Evolutionary conservation across 2,329 filamentous ascomycete genomes (phyloP).

Genomic region (Arthrobotrys sphaeroides): DNA sequence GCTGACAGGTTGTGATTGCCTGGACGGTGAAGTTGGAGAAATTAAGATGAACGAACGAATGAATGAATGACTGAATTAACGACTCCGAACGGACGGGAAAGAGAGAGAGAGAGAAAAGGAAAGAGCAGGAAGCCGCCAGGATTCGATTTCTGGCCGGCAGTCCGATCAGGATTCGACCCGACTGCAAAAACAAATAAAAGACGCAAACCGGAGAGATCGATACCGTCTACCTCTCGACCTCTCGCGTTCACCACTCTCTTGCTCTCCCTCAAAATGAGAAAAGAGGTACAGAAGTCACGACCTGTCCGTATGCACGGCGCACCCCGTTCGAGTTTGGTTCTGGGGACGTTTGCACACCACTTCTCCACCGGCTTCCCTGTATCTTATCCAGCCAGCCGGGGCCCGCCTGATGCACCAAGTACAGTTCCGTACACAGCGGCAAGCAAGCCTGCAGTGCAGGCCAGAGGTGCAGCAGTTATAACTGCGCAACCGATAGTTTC

Average conservation of each 20-base stretch:
- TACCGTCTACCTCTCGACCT: background rate
- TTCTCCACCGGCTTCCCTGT: conserved; percentile 31
- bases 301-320: conserved; percentile 16
- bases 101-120: conserved; percentile 6
- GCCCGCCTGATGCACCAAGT: conserved; percentile 36
- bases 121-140: conserved; percentile 23
- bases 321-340: conserved; percentile 24
- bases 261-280: background rate
- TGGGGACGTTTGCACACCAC: conserved; percentile 47
- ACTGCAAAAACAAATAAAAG: no score
- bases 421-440: conserved; percentile 32
- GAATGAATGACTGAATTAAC: background rate
- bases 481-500: conserved; percentile 28
- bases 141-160: conserved; percentile 15
- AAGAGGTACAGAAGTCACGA: conserved; percentile 9
- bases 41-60: background rate
- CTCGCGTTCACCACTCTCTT: background rate
- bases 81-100: background rate
- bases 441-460: conserved; percentile 48
- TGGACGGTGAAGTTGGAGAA: background rate
- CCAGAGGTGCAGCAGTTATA: conserved; percentile 39
- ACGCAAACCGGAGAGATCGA: no score
- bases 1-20: conserved; percentile 20
- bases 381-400: conserved; percentile 44
- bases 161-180: no score